A percentile compares a stretch with the other conserved stretches of the same genome.
phyloP scores from a whole-genome alignment of 2,329 filamentous ascomycete species.

The Cordyceps pruinosa region DNA sequence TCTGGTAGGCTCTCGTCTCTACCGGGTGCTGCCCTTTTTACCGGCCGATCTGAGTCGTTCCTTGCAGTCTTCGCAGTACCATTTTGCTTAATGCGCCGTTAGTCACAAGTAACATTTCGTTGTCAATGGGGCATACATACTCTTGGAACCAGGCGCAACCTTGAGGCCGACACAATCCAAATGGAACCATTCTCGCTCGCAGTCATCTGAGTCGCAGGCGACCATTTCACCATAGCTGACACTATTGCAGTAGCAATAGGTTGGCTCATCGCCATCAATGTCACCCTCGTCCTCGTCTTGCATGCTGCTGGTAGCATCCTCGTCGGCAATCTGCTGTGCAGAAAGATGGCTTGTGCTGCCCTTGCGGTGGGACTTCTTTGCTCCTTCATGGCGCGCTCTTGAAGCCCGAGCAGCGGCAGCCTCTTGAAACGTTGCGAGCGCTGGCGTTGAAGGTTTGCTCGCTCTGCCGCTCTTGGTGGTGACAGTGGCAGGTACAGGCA shows the following conservation, averaged over 20 bases:
- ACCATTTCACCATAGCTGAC: conserved; percentile 83
- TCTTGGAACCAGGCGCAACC: conserved; percentile 68
- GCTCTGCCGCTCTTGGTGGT: conserved; percentile 61
- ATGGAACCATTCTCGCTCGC: conserved; percentile 77
- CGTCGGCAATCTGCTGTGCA: conserved; percentile 29
- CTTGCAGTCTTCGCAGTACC: conserved; percentile 77
- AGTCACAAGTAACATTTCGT: conserved; percentile 15
- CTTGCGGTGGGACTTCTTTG: conserved; percentile 54
- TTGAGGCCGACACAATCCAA: conserved; percentile 73
- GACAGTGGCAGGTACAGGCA: conserved; percentile 35
- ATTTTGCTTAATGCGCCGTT: conserved; percentile 53
- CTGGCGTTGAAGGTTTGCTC: conserved; percentile 60
- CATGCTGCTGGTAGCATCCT: conserved; percentile 36
- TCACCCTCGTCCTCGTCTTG: conserved; percentile 43
- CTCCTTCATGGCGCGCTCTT: conserved; percentile 35
- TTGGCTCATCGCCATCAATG: conserved; percentile 63
- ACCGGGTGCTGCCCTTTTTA: conserved; percentile 45
- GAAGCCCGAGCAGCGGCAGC: conserved; percentile 47
- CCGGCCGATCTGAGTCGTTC: conserved; percentile 52
- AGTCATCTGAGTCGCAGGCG: conserved; percentile 67
- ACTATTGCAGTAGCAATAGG: conserved; percentile 74
- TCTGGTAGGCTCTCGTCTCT: conserved; percentile 13
- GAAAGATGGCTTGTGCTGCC: conserved; percentile 27
- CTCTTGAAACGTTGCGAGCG: conserved; percentile 53
- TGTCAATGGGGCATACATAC: conserved; percentile 40